A percentile compares a stretch with the other conserved stretches of the same genome.
These are phyloP conservation scores for Gracilaria domingensis DNA, from an alignment of 23 red algal genomes.

Conservation along the genomic window DNA sequence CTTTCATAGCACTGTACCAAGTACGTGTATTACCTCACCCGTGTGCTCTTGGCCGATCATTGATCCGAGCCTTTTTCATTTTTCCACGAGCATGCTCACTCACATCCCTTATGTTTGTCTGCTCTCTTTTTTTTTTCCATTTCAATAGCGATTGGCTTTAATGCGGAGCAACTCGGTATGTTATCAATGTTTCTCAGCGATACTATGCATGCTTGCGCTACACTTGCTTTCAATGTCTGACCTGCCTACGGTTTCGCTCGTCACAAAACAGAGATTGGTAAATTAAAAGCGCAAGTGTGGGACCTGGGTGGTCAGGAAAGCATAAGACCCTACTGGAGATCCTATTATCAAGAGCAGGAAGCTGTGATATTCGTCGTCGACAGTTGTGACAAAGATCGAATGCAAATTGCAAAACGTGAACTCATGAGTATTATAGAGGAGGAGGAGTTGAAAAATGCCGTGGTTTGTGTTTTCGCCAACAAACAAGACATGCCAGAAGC, in stretches of 20 bases:
- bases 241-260: background rate
- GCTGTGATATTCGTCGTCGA: constrained; percentile 98
- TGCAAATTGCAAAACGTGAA: constrained; percentile 88
- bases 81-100: background rate
- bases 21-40: constrained; percentile 36
- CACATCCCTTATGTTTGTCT: background rate
- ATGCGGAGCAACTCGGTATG: constrained; percentile 88
- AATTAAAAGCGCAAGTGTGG: constrained; percentile 98
- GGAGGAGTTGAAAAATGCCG: constrained; percentile 89
- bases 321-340: constrained; percentile 95
- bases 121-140: background rate
- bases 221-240: background rate
- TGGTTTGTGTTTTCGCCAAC: constrained; percentile 97
- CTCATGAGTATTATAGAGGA: constrained; percentile 94
- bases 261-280: constrained; percentile 75
- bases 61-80: background rate
- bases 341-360: constrained; percentile 97
- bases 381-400: constrained; percentile 87
- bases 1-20: constrained; percentile 82
- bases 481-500: constrained; percentile 96
- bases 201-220: background rate
- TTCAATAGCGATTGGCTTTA: constrained; percentile 94
- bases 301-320: constrained; percentile 97
- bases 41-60: background rate
- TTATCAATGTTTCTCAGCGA: background rate